phyloP scores from a whole-genome alignment of 441 rosid species.

The Metrosideros polymorpha region DNA sequence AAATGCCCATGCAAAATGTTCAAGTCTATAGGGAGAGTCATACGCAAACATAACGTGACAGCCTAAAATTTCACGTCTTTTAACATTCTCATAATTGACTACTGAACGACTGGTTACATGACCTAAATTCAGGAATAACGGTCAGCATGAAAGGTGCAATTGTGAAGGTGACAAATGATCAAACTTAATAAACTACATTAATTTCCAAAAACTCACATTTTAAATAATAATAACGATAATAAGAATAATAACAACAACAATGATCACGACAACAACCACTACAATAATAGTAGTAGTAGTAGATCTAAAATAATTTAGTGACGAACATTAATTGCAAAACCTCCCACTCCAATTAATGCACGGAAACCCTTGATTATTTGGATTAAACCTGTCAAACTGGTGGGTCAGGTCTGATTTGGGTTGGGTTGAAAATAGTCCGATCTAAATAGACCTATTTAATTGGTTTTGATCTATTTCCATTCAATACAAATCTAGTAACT shows the following conservation, averaged over 20 bases:
- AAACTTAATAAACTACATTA: neutral
- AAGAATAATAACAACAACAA: neutral
- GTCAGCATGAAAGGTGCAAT: neutral
- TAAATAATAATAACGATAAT: fast-evolving
- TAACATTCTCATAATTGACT: neutral
- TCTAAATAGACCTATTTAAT: too few species aligned
- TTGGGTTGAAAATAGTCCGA: too few species aligned
- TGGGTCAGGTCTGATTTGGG: too few species aligned
- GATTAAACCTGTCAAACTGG: too few species aligned
- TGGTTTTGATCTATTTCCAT: too few species aligned
- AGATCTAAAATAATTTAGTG: neutral
- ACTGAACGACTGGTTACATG: neutral
- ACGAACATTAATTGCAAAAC: too few species aligned
- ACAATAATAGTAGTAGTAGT: too few species aligned
- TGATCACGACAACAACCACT: too few species aligned
- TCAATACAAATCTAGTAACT: too few species aligned
- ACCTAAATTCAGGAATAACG: neutral
- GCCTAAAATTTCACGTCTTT: neutral
- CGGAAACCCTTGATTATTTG: neutral
- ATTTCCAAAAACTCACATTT: neutral
- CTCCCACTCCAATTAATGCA: neutral
- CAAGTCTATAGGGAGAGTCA: too few species aligned
- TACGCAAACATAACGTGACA: neutral
- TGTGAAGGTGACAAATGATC: neutral
- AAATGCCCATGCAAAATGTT: neutral